A percentile compares a stretch with the other conserved stretches of the same genome.
These are phyloP conservation scores for Magnusiomyces magnusii DNA, from an alignment of 1,139 yeast genomes.

Conservation along the genomic window DNA sequence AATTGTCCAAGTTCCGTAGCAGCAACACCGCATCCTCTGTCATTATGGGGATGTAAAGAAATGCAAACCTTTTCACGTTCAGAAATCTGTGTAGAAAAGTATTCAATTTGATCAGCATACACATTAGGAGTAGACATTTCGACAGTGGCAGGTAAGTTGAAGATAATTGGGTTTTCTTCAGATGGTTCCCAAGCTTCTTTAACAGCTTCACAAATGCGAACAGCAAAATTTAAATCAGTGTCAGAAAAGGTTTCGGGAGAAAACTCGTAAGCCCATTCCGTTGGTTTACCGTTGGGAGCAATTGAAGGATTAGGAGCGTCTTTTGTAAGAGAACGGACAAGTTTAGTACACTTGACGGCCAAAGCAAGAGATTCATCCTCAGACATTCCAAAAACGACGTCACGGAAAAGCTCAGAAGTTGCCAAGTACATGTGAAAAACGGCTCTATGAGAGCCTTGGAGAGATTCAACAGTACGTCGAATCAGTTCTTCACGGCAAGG, in stretches of 20 bases:
- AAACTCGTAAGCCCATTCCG: constrained; percentile 86
- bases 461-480: constrained; percentile 79
- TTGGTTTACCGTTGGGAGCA: constrained; percentile 60
- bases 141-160: constrained; percentile 98
- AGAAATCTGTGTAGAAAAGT: constrained; percentile 65
- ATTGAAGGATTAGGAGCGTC: constrained; percentile 38
- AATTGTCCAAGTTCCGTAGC: constrained; percentile 90
- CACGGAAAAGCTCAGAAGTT: constrained; percentile 83
- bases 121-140: constrained; percentile 92
- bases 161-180: constrained; percentile 75
- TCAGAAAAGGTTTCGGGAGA: constrained; percentile 95
- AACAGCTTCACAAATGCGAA: constrained; percentile 91
- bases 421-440: constrained; percentile 89
- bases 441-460: constrained; percentile 84
- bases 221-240: constrained; percentile 74
- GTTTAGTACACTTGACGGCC: constrained; percentile 76
- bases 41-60: constrained; percentile 93
- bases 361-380: constrained; percentile 69
- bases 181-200: constrained; percentile 89
- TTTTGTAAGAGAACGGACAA: constrained; percentile 77
- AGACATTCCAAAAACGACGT: constrained; percentile 81
- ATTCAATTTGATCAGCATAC: constrained; percentile 95
- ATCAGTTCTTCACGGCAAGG: constrained; percentile 91
- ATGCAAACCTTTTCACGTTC: constrained; percentile 83
- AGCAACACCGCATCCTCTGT: constrained; percentile 97